phyloP scores from a whole-genome alignment of 139 green algal genomes.

The Chlamydomonas sphaeroides region DNA sequence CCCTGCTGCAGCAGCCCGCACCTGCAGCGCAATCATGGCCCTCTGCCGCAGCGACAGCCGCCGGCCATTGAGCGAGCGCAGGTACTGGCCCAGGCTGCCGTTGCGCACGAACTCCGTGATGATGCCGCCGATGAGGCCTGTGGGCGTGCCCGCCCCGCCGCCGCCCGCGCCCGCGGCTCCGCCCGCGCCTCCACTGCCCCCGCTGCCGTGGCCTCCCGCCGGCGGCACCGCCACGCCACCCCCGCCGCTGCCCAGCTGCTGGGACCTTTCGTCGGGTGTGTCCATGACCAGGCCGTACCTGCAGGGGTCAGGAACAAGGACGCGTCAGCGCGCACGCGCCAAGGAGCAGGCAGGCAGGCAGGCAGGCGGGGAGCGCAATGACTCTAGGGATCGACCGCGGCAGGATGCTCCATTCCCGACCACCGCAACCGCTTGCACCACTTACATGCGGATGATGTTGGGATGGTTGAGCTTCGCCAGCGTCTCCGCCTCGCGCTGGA shows the following conservation, averaged over 20 bases:
- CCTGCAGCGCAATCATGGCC: slow-evolving; percentile 81
- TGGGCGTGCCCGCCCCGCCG: slow-evolving; percentile 10
- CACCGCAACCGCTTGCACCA: no score
- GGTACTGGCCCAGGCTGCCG: slow-evolving; percentile 69
- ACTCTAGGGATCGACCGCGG: no score
- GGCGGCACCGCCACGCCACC: not conserved
- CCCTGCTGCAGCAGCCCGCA: no score
- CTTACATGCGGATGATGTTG: slow-evolving; percentile 94
- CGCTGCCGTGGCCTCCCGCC: not conserved
- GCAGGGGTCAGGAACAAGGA: no score
- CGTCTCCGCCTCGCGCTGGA: slow-evolving; percentile 85
- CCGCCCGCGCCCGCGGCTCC: slow-evolving; percentile 37
- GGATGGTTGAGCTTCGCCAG: slow-evolving; percentile 89
- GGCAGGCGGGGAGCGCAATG: no score
- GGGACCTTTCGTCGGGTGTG: not conserved
- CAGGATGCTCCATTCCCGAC: no score
- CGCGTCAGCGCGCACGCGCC: no score
- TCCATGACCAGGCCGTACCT: slow-evolving; percentile 88
- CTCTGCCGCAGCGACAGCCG: slow-evolving; percentile 70
- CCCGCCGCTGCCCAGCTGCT: no score
- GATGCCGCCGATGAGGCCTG: slow-evolving; percentile 68
- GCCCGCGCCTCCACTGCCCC: not conserved
- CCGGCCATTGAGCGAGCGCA: slow-evolving; percentile 48
- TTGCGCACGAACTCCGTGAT: slow-evolving; percentile 91
- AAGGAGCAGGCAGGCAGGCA: no score